These are phyloP conservation scores for Acacia concinna DNA, from an alignment of 331 rosid genomes.

Conservation along the genomic window DNA sequence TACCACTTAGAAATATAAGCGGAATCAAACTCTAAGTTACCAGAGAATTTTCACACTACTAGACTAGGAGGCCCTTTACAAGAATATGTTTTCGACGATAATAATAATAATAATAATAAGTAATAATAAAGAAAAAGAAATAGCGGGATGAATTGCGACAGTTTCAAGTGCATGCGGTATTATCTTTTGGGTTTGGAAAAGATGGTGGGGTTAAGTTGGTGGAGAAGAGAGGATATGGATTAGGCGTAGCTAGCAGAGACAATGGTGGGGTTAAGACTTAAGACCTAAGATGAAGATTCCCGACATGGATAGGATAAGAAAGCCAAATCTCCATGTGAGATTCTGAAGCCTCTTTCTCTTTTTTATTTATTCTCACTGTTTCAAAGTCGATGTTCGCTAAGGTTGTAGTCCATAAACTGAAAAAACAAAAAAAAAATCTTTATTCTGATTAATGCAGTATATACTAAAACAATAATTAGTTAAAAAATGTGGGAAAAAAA, in stretches of 20 bases:
- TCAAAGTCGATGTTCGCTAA: neutral
- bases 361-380: neutral
- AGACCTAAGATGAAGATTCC: slow-evolving; percentile 1
- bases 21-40: too few relatives aligned
- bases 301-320: neutral
- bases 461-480: neutral
- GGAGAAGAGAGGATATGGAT: neutral
- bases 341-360: neutral
- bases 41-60: too few relatives aligned
- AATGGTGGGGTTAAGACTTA: neutral
- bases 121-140: neutral
- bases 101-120: too few relatives aligned
- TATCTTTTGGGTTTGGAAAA: neutral
- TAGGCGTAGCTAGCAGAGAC: neutral
- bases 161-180: too few relatives aligned
- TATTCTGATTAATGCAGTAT: neutral
- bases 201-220: neutral
- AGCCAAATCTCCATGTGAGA: neutral
- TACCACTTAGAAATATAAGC: too few relatives aligned
- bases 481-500: neutral
- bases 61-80: too few relatives aligned
- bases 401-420: neutral
- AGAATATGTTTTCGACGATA: too few relatives aligned
- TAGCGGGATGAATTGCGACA: neutral
- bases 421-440: neutral